Evolutionary conservation across 1,139 yeast genomes (phyloP).

Genomic region (Taiozyma sp.): DNA sequence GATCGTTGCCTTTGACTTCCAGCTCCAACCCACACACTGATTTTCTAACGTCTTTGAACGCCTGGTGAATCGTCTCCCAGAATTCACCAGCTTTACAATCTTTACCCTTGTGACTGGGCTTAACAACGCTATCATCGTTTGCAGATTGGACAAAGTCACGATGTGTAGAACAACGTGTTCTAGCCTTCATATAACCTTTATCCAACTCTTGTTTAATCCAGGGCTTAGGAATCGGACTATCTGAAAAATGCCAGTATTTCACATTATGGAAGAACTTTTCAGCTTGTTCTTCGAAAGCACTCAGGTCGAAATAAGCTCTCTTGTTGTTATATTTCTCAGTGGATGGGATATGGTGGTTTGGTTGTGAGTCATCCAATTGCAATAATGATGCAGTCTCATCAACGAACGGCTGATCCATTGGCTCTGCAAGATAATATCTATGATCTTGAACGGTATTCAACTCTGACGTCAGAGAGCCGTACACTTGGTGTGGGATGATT

Average conservation of each 20-base stretch:
- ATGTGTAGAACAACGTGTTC: slow-evolving; percentile 7
- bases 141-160: background rate
- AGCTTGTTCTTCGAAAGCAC: background rate
- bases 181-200: slow-evolving; percentile 1
- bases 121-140: background rate
- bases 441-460: slow-evolving; percentile 31
- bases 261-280: slow-evolving; percentile 8
- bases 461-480: slow-evolving; percentile 40
- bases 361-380: background rate
- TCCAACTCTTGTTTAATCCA: slow-evolving; percentile 25
- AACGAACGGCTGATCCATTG: slow-evolving; percentile 8
- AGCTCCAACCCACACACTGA: slow-evolving; percentile 4
- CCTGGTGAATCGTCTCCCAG: slow-evolving; percentile 7
- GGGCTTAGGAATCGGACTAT: slow-evolving; percentile 42
- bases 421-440: slow-evolving; percentile 12
- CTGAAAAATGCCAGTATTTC: slow-evolving; percentile 37
- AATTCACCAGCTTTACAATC: slow-evolving; percentile 10
- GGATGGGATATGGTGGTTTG: background rate
- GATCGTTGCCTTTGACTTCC: slow-evolving; percentile 3
- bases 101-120: slow-evolving; percentile 1
- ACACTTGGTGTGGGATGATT: slow-evolving; percentile 35
- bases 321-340: background rate
- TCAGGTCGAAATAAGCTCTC: slow-evolving; percentile 6
- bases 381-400: background rate
- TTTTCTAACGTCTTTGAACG: slow-evolving; percentile 4